Evolutionary conservation across 2,329 filamentous ascomycete species (phyloP), one percentile per base, ranked within the genome.

Genomic region (Penicillium polonicum): DNA sequence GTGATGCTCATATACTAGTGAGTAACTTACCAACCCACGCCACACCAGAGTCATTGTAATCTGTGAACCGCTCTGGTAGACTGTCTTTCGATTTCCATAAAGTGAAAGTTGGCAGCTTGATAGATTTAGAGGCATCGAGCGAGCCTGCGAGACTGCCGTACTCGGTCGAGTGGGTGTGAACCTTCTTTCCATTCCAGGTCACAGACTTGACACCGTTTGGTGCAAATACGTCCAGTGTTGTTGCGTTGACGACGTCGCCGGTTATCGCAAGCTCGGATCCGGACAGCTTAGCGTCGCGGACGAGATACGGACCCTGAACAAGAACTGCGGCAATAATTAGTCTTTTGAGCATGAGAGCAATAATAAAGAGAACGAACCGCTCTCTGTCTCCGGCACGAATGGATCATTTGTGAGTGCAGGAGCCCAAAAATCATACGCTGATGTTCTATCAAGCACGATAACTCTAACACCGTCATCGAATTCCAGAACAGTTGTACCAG

Each of bases 351-450:
- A 52, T 17, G 0, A 10, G 15, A 19, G 12, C 21, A 0, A 27
- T 21, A 1, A 4, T 3, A 0, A 2, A 21, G 2, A 4, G 23
- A 25, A 60, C 72, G 57, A 59, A 82, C 80, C 72, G 21, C 80
- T 82, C 42, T 80, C 72, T 29, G 80, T 73, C 2, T 74, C 75
- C 0, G 73, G 72, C 0, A 79, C 76, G 23, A 76, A 68, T 0
- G 82, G 82, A 57, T 85, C 69, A 5, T 75, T 76, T 0, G 76
- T 78, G 8, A 83, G 72, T 1, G 79, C 72, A 3, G 84, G 81
- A 0, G 80, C 81, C 78, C 83, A 86, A 67, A 86, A 84, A 0
- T 76, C 71, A 65, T 85, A 86, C 0, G 84, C 84, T 0, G 80
- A 72, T 1, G 76, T 70, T 12, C 83, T 75, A 60, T 86, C 83